Evolutionary conservation across 495 filamentous ascomycete genomes (phyloP).

Genomic region (Talaromyces proteolyticus): DNA sequence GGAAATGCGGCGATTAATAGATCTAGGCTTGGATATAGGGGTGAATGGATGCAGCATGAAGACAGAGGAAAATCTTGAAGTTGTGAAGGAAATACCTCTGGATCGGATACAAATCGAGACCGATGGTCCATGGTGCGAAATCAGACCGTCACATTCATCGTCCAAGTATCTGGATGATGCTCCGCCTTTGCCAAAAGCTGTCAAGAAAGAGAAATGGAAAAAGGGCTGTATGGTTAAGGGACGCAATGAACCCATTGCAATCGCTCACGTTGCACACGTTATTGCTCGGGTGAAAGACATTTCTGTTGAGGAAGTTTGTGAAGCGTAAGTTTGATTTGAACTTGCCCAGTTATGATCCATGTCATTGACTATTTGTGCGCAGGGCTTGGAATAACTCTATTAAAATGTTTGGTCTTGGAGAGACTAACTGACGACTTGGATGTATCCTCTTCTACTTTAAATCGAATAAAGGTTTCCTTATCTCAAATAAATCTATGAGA

Average conservation of each 20-base stretch:
- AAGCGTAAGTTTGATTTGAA: constrained; percentile 51
- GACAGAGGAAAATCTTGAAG: constrained; percentile 79
- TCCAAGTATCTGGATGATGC: constrained; percentile 41
- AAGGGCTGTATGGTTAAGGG: constrained; percentile 83
- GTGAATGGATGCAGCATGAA: constrained; percentile 92
- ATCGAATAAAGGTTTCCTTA: neutral
- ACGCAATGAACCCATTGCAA: constrained; percentile 83
- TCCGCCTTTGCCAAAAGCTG: constrained; percentile 42
- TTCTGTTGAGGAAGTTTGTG: constrained; percentile 70
- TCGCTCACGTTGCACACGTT: constrained; percentile 76
- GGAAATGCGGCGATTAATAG: constrained; percentile 73
- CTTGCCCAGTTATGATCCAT: neutral
- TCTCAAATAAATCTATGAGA: neutral
- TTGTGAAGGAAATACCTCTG: constrained; percentile 70
- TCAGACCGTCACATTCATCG: constrained; percentile 47
- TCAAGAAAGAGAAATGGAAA: constrained; percentile 93
- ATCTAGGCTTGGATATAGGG: constrained; percentile 74
- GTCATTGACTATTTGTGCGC: constrained; percentile 11
- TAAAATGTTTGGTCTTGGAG: constrained; percentile 70
- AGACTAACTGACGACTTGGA: constrained; percentile 11
- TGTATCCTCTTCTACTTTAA: neutral
- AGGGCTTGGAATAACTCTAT: constrained; percentile 79
- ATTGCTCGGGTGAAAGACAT: constrained; percentile 82
- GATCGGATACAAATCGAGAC: constrained; percentile 82
- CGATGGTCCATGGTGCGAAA: constrained; percentile 82